Conservation (phyloP, 768 basidiomycete genomes). For the Tylopilus felleus region DNA sequence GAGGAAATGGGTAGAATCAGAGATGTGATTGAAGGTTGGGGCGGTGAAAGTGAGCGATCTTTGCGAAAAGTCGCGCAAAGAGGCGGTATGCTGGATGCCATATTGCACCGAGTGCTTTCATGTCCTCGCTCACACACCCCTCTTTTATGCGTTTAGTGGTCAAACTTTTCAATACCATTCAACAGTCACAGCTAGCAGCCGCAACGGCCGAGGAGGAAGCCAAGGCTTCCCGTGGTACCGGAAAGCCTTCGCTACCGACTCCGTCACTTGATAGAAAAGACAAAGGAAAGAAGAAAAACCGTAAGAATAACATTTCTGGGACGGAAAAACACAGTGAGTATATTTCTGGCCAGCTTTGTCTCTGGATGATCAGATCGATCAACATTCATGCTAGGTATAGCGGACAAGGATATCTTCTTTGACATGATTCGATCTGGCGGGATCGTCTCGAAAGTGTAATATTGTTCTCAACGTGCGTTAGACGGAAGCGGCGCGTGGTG, state of each 20-base stretch:
- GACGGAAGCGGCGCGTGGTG: too few species aligned
- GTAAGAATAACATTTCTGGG: constrained; percentile 53
- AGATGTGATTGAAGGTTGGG: constrained; percentile 87
- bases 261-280: constrained; percentile 51
- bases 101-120: background rate
- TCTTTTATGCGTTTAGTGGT: constrained; percentile 48
- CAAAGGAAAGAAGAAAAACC: constrained; percentile 48
- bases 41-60: constrained; percentile 72
- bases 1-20: constrained; percentile 65
- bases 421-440: constrained; percentile 81
- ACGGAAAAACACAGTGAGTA: constrained; percentile 55
- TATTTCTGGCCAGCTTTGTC: constrained; percentile 2
- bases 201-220: constrained; percentile 50
- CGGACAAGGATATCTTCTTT: constrained; percentile 75
- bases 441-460: constrained; percentile 65
- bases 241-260: constrained; percentile 70
- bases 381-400: constrained; percentile 38
- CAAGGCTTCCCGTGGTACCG: constrained; percentile 63
- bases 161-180: constrained; percentile 83
- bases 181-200: constrained; percentile 68
- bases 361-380: background rate
- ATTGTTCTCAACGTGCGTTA: too few species aligned
- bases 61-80: constrained; percentile 82
- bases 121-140: background rate
- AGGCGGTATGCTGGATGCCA: constrained; percentile 52